A percentile compares a stretch with the other conserved stretches of the same genome.
Conservation (phyloP, 768 basidiomycete genomes). For the Suillus spraguei region DNA sequence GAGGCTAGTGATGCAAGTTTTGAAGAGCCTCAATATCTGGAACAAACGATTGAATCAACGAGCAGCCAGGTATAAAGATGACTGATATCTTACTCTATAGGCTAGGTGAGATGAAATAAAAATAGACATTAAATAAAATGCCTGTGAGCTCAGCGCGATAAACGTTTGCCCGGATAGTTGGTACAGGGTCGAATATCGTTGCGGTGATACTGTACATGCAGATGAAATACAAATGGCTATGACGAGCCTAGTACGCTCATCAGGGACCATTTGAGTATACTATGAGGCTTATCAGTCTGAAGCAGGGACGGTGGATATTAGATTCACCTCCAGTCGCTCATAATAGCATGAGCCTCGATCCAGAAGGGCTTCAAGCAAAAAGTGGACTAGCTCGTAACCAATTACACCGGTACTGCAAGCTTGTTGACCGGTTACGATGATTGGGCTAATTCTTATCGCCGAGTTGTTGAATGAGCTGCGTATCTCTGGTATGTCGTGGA, state of each 20-base stretch:
- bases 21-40: neutral
- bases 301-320: neutral
- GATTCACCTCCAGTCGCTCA: neutral
- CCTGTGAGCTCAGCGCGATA: neutral
- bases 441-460: neutral
- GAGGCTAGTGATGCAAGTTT: neutral
- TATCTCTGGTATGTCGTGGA: neutral
- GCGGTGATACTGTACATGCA: neutral
- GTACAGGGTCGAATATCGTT: neutral
- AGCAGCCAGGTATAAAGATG: neutral
- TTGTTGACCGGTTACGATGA: neutral
- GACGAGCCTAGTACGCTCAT: neutral
- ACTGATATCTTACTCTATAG: neutral
- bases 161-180: neutral
- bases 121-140: neutral
- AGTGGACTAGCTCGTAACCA: neutral
- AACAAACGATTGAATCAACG: neutral
- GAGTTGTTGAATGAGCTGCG: neutral
- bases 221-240: neutral
- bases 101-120: neutral
- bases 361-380: neutral
- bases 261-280: neutral
- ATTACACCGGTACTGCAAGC: too few relatives aligned
- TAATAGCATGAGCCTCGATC: neutral
- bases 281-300: neutral